A percentile compares a stretch with the other conserved stretches of the same genome.
Conservation (phyloP, 352 stramenopile species). For the Aphanomyces cochlioides region DNA sequence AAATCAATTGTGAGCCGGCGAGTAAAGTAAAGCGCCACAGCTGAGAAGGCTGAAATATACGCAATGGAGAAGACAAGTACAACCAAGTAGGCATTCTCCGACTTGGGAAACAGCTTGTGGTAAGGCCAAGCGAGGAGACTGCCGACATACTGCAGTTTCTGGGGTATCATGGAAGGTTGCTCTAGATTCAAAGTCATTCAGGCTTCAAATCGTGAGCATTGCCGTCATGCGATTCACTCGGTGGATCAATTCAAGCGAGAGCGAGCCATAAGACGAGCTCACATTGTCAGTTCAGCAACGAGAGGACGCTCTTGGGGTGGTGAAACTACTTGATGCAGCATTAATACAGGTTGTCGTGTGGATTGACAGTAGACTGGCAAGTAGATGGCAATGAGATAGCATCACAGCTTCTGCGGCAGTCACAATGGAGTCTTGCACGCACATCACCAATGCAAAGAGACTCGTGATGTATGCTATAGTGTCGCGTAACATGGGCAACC, state of each 20-base stretch:
- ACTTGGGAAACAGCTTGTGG: no score
- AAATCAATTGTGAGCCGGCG: constrained; percentile 39
- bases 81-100: constrained; percentile 36
- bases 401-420: constrained; percentile 54
- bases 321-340: constrained; percentile 17
- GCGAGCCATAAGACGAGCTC: no score
- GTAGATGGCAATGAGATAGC: constrained; percentile 74
- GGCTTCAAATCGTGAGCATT: no score
- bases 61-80: constrained; percentile 62
- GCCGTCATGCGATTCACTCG: no score
- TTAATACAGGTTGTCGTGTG: no score
- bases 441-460: constrained; percentile 50
- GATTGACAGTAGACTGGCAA: constrained; percentile 50
- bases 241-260: no score
- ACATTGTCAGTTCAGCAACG: no score
- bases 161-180: no score
- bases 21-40: constrained; percentile 66
- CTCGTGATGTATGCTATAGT: constrained; percentile 69
- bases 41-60: constrained; percentile 70
- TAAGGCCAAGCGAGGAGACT: no score
- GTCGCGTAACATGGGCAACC: constrained; percentile 73
- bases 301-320: background rate
- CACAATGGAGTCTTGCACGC: constrained; percentile 59
- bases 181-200: no score
- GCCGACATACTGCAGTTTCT: no score